Evolutionary conservation across 2,329 filamentous ascomycete species (phyloP).

Genomic region (Diplocarpon rosae): DNA sequence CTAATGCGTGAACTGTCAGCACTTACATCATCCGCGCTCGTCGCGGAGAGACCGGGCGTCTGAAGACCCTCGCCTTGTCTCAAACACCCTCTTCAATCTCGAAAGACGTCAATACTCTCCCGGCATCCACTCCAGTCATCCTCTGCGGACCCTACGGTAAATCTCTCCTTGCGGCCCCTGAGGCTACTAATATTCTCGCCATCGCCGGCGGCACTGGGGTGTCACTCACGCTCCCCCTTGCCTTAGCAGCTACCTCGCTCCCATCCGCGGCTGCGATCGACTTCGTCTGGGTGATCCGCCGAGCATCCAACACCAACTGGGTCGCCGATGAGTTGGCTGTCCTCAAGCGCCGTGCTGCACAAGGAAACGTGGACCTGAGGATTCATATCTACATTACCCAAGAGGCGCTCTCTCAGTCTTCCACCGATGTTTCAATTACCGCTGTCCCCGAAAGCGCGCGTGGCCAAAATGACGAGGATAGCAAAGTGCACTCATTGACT

Average conservation of each 20-base stretch:
- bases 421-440: too few relatives aligned
- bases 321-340: slow-evolving; percentile 26
- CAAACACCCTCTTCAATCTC: too few relatives aligned
- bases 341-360: too few relatives aligned
- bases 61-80: slow-evolving; percentile 21
- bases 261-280: slow-evolving; percentile 30
- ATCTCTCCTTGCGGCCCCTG: slow-evolving; percentile 24
- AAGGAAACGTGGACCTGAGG: too few relatives aligned
- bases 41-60: slow-evolving; percentile 40
- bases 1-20: background rate
- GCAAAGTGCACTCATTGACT: too few relatives aligned
- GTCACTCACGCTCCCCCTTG: slow-evolving; percentile 42
- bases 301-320: slow-evolving; percentile 45
- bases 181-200: slow-evolving; percentile 35
- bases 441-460: too few relatives aligned
- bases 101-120: slow-evolving; percentile 22
- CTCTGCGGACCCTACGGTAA: slow-evolving; percentile 52
- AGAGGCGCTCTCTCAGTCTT: too few relatives aligned
- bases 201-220: slow-evolving; percentile 49
- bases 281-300: slow-evolving; percentile 55
- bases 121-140: slow-evolving; percentile 41
- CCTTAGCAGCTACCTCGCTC: slow-evolving; percentile 33
- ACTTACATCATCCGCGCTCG: slow-evolving; percentile 48
- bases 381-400: too few relatives aligned
- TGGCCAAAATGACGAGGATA: too few relatives aligned